These are phyloP conservation scores for Rhizophora mangle DNA, from an alignment of 345 rosid species.

Conservation along the genomic window DNA sequence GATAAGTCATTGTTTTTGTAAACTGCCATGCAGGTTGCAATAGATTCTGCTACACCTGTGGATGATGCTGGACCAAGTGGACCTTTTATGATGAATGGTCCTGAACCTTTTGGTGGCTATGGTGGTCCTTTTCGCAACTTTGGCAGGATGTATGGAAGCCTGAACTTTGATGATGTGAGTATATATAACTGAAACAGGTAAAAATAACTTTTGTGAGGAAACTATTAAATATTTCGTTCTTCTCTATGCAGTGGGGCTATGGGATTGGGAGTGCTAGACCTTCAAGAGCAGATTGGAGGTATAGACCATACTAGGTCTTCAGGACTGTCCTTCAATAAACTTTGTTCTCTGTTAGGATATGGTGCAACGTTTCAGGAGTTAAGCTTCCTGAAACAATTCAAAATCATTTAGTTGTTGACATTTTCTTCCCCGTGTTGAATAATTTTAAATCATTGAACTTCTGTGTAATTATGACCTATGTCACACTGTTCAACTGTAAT, in stretches of 20 bases:
- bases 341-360: background rate
- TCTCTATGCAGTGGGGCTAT: constrained; percentile 63
- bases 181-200: background rate
- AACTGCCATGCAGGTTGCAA: constrained; percentile 65
- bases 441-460: background rate
- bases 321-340: background rate
- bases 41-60: constrained; percentile 93
- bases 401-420: constrained; percentile 3
- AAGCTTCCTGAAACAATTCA: background rate
- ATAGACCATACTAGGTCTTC: constrained; percentile 58
- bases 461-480: background rate
- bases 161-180: constrained; percentile 72
- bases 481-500: background rate
- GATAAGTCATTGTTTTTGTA: constrained; percentile 6
- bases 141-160: constrained; percentile 76
- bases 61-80: constrained; percentile 75
- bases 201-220: background rate
- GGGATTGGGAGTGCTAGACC: constrained; percentile 61
- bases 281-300: constrained; percentile 87
- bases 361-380: background rate
- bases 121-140: constrained; percentile 83
- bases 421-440: background rate
- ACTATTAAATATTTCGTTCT: constrained; percentile 2
- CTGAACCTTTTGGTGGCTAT: constrained; percentile 66
- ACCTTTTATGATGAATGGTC: constrained; percentile 45